Evolutionary conservation across 768 basidiomycete genomes (phyloP).

Genomic region (Pisolithus marmoratus): DNA sequence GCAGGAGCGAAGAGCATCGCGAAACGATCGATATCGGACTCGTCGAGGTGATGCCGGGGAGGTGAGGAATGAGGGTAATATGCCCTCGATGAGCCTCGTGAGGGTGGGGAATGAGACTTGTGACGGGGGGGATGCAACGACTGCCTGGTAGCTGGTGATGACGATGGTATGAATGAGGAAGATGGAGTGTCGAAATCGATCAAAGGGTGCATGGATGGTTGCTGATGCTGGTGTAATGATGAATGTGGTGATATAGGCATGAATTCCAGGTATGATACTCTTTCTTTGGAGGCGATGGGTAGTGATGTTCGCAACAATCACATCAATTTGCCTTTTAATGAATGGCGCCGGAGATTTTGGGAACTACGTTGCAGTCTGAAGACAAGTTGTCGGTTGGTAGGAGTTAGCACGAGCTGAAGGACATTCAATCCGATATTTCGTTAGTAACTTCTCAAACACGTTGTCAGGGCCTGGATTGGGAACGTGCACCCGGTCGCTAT

Average conservation of each 20-base stretch:
- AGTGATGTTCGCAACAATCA: too few species aligned
- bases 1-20: slow-evolving; percentile 40
- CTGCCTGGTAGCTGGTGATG: not conserved
- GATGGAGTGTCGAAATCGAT: not conserved
- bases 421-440: too few species aligned
- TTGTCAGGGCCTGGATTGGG: too few species aligned
- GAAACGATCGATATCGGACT: slow-evolving; percentile 34
- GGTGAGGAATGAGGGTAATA: not conserved
- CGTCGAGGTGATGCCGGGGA: slow-evolving; percentile 11
- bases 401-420: too few species aligned
- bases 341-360: too few species aligned
- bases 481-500: too few species aligned
- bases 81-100: slow-evolving; percentile 27
- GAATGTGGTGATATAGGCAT: not conserved
- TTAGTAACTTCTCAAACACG: too few species aligned
- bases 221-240: not conserved
- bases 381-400: too few species aligned
- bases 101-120: not conserved
- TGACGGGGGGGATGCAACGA: not conserved
- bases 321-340: too few species aligned
- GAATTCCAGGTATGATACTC: too few species aligned
- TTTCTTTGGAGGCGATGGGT: too few species aligned
- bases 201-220: not conserved
- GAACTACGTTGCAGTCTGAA: too few species aligned
- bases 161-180: not conserved